A percentile compares a stretch with the other conserved stretches of the same genome.
Conservation (phyloP, 1,139 yeast genomes). For the Arxiozyma heterogenica region DNA sequence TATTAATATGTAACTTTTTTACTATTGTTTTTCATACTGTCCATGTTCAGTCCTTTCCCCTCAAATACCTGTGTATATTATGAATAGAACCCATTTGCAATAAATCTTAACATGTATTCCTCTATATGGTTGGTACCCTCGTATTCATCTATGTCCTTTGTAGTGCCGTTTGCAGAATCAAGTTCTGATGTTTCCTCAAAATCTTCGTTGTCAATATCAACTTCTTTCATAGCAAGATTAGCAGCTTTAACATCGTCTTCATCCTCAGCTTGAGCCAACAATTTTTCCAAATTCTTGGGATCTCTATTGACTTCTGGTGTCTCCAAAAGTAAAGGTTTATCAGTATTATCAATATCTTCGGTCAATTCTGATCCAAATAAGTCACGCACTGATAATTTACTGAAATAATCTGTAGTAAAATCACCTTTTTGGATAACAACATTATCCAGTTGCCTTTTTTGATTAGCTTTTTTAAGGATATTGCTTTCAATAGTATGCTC, state of each 20-base stretch:
- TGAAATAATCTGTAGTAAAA: constrained; percentile 92
- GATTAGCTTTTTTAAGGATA: constrained; percentile 88
- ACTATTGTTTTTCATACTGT: not conserved
- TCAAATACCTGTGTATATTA: not conserved
- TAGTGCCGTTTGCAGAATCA: constrained; percentile 40
- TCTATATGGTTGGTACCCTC: constrained; percentile 86
- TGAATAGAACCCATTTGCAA: constrained; percentile 70
- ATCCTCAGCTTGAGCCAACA: constrained; percentile 89
- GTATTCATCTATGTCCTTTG: constrained; percentile 42
- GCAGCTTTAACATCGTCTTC: constrained; percentile 95
- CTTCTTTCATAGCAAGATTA: constrained; percentile 77
- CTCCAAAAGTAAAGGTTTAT: constrained; percentile 30
- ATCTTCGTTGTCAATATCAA: constrained; percentile 76
- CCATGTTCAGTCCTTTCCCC: not conserved
- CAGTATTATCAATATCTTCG: constrained; percentile 20
- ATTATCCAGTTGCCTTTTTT: constrained; percentile 87
- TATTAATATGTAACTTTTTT: not conserved
- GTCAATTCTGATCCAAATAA: constrained; percentile 59
- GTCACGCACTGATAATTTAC: constrained; percentile 82
- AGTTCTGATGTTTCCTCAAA: constrained; percentile 36
- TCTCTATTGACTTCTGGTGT: constrained; percentile 26
- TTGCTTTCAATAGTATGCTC: constrained; percentile 96
- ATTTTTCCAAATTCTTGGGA: constrained; percentile 47
- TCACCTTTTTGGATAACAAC: constrained; percentile 98
- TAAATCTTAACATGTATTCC: constrained; percentile 89